phyloP scores from a whole-genome alignment of 306 rosid species.

The Acacia crassicarpa region DNA sequence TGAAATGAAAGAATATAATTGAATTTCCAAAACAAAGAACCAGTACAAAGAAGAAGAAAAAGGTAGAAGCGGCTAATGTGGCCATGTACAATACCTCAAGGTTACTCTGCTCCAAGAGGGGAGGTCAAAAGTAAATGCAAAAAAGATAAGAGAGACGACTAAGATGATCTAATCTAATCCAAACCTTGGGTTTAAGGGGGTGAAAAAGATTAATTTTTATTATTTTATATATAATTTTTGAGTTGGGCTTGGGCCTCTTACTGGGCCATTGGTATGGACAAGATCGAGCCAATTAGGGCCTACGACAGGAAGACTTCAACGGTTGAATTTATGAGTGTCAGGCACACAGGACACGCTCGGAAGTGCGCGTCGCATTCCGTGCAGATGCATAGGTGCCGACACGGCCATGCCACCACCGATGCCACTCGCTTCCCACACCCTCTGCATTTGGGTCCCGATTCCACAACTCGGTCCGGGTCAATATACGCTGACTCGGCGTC shows the following conservation, averaged over 20 bases:
- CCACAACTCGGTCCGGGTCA: conserved; percentile 65
- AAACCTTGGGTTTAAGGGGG: neutral
- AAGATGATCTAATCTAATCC: neutral
- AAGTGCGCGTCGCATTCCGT: conserved; percentile 64
- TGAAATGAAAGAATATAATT: conserved; percentile 65
- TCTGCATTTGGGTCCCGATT: conserved; percentile 63
- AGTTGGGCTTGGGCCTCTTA: conserved; percentile 28
- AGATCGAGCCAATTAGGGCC: conserved; percentile 23
- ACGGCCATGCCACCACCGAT: conserved; percentile 76
- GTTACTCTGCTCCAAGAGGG: conserved; percentile 31
- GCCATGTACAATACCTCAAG: conserved; percentile 62
- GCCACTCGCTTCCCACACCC: conserved; percentile 72
- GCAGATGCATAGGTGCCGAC: conserved; percentile 82
- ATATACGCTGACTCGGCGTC: conserved; percentile 83
- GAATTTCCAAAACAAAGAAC: conserved; percentile 33
- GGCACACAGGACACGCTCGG: conserved; percentile 77
- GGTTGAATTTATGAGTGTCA: conserved; percentile 65
- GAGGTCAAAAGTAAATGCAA: conserved; percentile 4
- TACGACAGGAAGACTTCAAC: conserved; percentile 69
- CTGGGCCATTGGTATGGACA: conserved; percentile 36
- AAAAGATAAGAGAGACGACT: neutral
- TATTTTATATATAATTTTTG: neutral
- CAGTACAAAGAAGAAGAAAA: neutral
- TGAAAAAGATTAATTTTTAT: neutral
- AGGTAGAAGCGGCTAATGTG: conserved; percentile 28